Conservation (phyloP, 1,284 basidiomycete species). For the Moesziomyces antarcticus region DNA sequence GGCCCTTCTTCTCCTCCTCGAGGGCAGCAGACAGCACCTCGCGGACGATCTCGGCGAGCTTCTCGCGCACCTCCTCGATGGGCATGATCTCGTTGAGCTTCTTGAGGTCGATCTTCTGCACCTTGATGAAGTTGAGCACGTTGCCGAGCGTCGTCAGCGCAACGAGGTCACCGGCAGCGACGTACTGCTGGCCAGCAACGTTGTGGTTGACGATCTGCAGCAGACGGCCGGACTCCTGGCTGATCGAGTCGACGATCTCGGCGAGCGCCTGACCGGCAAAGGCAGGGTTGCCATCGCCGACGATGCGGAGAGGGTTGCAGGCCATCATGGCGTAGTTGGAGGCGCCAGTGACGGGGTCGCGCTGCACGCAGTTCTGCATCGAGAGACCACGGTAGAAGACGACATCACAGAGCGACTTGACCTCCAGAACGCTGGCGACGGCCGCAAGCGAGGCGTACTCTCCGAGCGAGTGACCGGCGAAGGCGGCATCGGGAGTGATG, state of each 20-base stretch:
- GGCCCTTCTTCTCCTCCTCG: constrained; percentile 83
- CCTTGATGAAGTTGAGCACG: constrained; percentile 94
- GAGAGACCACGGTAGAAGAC: constrained; percentile 99
- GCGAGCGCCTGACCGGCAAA: constrained; percentile 88
- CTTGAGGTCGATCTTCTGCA: constrained; percentile 94
- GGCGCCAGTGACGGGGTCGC: constrained; percentile 52
- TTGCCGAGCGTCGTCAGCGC: constrained; percentile 93
- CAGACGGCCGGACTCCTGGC: constrained; percentile 77
- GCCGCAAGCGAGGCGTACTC: constrained; percentile 98
- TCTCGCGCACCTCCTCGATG: constrained; percentile 89
- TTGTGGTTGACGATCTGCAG: constrained; percentile 90
- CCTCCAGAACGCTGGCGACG: constrained; percentile 92
- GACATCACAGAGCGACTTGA: constrained; percentile 95
- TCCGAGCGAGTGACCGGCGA: constrained; percentile 96
- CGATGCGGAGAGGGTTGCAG: constrained; percentile 94
- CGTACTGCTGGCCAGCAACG: constrained; percentile 80
- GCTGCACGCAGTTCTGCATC: constrained; percentile 73
- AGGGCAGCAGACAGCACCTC: constrained; percentile 80
- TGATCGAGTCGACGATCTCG: constrained; percentile 83
- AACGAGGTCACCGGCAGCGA: constrained; percentile 94
- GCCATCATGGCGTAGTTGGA: constrained; percentile 92
- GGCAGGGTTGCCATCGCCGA: constrained; percentile 51
- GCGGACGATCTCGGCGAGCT: constrained; percentile 88
- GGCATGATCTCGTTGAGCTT: constrained; percentile 86
- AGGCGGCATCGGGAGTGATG: constrained; percentile 88